Evolutionary conservation across 1,139 yeast genomes (phyloP), one percentile per base, ranked within the genome.

Genomic region (Meyerozyma carpophila): DNA sequence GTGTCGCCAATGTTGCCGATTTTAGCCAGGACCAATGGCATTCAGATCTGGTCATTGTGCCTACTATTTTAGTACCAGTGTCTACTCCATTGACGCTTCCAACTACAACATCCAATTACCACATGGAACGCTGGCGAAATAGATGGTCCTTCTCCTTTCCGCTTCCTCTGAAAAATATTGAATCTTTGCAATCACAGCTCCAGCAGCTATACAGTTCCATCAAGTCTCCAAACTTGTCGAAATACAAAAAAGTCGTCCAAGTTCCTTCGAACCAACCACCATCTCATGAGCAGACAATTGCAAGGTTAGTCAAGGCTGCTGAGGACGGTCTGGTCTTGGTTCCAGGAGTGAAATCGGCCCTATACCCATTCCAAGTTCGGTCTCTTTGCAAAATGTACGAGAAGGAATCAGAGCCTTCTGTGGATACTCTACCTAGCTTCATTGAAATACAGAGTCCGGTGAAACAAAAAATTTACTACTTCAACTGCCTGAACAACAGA

Each of bases 351-450:
- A 68, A 60, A 38, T 73, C 85, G 13, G 49, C 53, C 1, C 61
- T 82, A 8, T 82, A 81, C 53, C 70, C 72, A 4, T 83, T 81
- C 50, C 90, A 83, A 55, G 58, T 71, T 9, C 70, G 75, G 42
- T 80, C 89, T 0, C 65, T 82, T 2, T 69, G 77, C 5, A 76
- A 74, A 49, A 83, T 83, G 89, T 57, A 73, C 27, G 75, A 73
- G 45, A 71, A 68, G 50, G 90, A 83, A 53, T 55, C 73, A 0
- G 39, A 51, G 1, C 63, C 70, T 1, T 52, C 51, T 10, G 57
- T 56, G 16, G 59, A 63, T 5, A 44, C 71, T 0, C 65, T 75
- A 40, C 85, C 88, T 0, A 69, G 75, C 46, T 56, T 76, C 31
- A 54, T 73, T 1, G 37, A 53, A 32, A 39, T 77, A 2, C 43